Conservation (phyloP, 2,329 filamentous ascomycete genomes). For the Aspergillus ibericus region DNA sequence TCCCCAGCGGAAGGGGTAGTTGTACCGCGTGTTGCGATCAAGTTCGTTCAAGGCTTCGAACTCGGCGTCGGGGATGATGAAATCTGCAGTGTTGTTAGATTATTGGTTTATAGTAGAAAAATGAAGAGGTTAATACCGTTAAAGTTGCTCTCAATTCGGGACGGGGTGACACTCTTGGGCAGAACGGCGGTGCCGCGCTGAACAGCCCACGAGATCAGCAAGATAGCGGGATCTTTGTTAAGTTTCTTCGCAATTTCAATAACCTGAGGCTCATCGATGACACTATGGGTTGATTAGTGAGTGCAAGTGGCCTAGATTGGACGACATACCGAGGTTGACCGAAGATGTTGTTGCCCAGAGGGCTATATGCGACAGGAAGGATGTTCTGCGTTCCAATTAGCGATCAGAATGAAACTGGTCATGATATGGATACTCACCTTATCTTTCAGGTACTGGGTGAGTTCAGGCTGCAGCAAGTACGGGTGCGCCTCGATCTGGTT, state of each 20-base stretch:
- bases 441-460: slow-evolving; percentile 54
- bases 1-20: slow-evolving; percentile 40
- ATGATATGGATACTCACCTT: slow-evolving; percentile 44
- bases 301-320: not conserved
- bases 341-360: slow-evolving; percentile 53
- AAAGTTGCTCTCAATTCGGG: slow-evolving; percentile 53
- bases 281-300: slow-evolving; percentile 38
- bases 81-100: slow-evolving; percentile 23
- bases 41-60: slow-evolving; percentile 37
- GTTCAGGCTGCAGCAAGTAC: slow-evolving; percentile 59
- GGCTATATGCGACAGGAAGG: slow-evolving; percentile 61
- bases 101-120: not conserved
- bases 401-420: not conserved
- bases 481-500: slow-evolving; percentile 70
- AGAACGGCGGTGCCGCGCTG: slow-evolving; percentile 56
- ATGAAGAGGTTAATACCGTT: slow-evolving; percentile 30
- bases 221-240: slow-evolving; percentile 57
- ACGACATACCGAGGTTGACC: slow-evolving; percentile 27
- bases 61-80: slow-evolving; percentile 36
- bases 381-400: slow-evolving; percentile 32
- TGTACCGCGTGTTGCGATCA: slow-evolving; percentile 39
- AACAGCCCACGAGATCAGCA: slow-evolving; percentile 57
- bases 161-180: slow-evolving; percentile 56
- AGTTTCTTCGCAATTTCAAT: slow-evolving; percentile 63
- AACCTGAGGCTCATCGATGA: slow-evolving; percentile 61